phyloP scores from a whole-genome alignment of 768 basidiomycete genomes.

The Lyophyllum decastes region DNA sequence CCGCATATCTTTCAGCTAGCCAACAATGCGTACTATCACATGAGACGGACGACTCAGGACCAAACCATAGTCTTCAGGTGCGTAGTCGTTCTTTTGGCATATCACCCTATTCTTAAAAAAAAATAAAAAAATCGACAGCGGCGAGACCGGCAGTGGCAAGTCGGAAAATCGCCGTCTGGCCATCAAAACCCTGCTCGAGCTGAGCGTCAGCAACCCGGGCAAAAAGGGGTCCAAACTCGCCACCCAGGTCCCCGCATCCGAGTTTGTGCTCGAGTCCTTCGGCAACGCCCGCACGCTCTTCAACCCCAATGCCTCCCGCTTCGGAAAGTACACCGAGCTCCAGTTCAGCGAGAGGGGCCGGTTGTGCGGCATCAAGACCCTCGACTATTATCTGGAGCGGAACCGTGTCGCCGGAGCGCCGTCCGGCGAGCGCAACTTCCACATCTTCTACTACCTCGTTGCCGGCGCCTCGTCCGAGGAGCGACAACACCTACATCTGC shows the following conservation, averaged over 20 bases:
- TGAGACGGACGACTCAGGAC: slow-evolving; percentile 92
- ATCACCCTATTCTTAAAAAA: slow-evolving; percentile 2
- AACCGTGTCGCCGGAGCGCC: slow-evolving; percentile 87
- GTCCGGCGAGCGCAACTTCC: slow-evolving; percentile 94
- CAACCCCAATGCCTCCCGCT: slow-evolving; percentile 94
- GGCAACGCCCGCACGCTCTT: slow-evolving; percentile 90
- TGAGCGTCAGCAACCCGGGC: slow-evolving; percentile 84
- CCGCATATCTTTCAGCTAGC: slow-evolving; percentile 95
- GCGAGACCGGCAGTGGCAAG: slow-evolving; percentile 93
- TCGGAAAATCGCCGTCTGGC: slow-evolving; percentile 88
- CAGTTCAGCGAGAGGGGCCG: slow-evolving; percentile 95
- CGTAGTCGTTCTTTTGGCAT: slow-evolving; percentile 24
- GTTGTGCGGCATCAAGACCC: slow-evolving; percentile 86
- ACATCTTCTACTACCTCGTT: slow-evolving; percentile 96
- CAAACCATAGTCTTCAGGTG: slow-evolving; percentile 88
- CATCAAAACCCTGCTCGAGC: slow-evolving; percentile 90
- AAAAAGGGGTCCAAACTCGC: slow-evolving; percentile 94
- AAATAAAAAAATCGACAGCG: slow-evolving; percentile 58
- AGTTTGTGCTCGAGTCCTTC: slow-evolving; percentile 95
- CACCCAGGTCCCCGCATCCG: slow-evolving; percentile 84
- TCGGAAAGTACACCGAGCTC: slow-evolving; percentile 97
- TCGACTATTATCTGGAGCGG: slow-evolving; percentile 95
- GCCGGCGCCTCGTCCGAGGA: slow-evolving; percentile 91
- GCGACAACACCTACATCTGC: slow-evolving; percentile 81
- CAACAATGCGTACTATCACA: slow-evolving; percentile 93